Evolutionary conservation across 768 basidiomycete species (phyloP).

Genomic region (Rhizopogon vulgaris): DNA sequence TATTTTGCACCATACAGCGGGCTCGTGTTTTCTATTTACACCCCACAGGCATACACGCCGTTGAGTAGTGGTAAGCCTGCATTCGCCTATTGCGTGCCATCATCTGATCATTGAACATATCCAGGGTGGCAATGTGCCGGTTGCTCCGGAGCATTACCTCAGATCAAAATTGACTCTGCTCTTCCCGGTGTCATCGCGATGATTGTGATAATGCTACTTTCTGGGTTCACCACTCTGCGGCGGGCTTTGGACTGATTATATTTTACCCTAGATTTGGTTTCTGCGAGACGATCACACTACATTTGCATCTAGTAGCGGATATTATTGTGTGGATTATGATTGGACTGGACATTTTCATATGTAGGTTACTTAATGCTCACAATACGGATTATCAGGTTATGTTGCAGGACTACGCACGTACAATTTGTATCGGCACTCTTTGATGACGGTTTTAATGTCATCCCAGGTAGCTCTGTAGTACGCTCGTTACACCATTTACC

Average conservation of each 20-base stretch:
- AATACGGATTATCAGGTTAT: not conserved
- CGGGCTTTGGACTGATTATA: conserved; percentile 20
- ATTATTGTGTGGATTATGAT: not conserved
- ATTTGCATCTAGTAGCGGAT: conserved; percentile 1
- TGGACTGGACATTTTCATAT: conserved; percentile 3
- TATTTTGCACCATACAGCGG: conserved; percentile 46
- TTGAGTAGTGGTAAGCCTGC: conserved; percentile 34
- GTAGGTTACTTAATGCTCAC: not conserved
- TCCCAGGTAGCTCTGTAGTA: not conserved
- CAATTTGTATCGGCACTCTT: not conserved
- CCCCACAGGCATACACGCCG: conserved; percentile 50
- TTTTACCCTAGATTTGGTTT: not conserved
- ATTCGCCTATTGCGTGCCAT: not conserved
- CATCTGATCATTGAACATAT: not conserved
- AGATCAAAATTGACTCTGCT: conserved; percentile 25
- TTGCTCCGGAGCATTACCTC: conserved; percentile 25
- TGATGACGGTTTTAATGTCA: not conserved
- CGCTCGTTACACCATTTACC: not conserved
- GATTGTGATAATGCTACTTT: conserved; percentile 23
- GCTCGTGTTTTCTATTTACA: conserved; percentile 58
- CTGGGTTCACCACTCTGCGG: conserved; percentile 29
- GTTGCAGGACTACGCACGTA: not conserved
- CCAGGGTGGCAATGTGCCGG: conserved; percentile 25
- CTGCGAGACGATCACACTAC: not conserved
- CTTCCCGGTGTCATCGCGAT: conserved; percentile 28